Evolutionary conservation across 768 basidiomycete genomes (phyloP).

Genomic region (Trametes villosa): DNA sequence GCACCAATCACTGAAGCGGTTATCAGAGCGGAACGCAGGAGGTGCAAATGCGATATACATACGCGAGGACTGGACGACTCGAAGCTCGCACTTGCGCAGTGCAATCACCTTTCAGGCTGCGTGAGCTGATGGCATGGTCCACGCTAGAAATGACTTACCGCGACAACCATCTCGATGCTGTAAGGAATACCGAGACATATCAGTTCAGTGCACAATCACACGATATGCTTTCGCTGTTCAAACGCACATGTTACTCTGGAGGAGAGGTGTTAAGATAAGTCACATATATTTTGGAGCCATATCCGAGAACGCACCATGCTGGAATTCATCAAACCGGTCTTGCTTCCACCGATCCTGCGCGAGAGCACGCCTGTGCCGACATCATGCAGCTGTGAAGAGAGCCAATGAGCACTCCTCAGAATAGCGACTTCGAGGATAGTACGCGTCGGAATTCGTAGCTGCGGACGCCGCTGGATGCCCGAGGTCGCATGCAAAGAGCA

Average conservation of each 20-base stretch:
- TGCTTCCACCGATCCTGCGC: constrained; percentile 73
- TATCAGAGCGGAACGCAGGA: background rate
- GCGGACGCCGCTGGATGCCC: too few species aligned
- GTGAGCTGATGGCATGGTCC: background rate
- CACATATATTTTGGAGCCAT: background rate
- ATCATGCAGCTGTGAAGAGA: constrained; percentile 64
- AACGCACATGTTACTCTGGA: constrained; percentile 66
- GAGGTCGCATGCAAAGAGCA: background rate
- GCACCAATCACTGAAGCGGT: constrained; percentile 68
- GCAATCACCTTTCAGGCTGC: constrained; percentile 68
- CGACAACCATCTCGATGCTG: constrained; percentile 66
- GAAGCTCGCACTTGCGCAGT: constrained; percentile 78
- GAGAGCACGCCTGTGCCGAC: constrained; percentile 75
- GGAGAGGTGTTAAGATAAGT: constrained; percentile 39
- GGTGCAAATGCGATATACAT: constrained; percentile 33
- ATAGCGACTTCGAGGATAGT: background rate
- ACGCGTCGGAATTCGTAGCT: background rate
- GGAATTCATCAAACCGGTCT: constrained; percentile 80
- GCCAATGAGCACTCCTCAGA: background rate
- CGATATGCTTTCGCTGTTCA: too few species aligned
- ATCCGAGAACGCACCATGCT: constrained; percentile 58
- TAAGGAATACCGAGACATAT: background rate
- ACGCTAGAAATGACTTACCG: constrained; percentile 50
- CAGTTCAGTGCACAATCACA: background rate
- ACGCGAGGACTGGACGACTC: constrained; percentile 83